These are phyloP conservation scores for Ettlia oleoabundans DNA, from an alignment of 139 green algal species.

Conservation along the genomic window DNA sequence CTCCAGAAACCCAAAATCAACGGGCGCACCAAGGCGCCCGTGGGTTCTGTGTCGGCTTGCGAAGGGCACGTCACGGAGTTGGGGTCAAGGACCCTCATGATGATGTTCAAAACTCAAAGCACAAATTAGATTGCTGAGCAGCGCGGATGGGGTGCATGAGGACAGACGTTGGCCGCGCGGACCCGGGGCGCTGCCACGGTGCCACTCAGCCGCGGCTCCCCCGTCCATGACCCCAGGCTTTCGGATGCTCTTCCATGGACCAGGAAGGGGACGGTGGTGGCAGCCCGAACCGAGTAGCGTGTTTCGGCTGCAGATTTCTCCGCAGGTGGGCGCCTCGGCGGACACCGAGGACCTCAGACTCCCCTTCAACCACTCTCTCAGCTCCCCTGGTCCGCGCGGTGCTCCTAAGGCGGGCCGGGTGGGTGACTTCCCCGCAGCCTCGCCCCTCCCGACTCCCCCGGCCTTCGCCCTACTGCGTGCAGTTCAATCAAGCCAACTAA, in stretches of 20 bases:
- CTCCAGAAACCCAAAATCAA: too few species aligned
- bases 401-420: not conserved
- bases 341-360: too few species aligned
- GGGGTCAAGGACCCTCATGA: too few species aligned
- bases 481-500: constrained; percentile 14
- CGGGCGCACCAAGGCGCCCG: too few species aligned
- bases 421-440: not conserved
- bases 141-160: too few species aligned
- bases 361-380: too few species aligned
- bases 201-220: too few species aligned
- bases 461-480: not conserved
- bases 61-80: too few species aligned
- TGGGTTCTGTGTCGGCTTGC: too few species aligned
- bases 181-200: not conserved
- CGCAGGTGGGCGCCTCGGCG: not conserved
- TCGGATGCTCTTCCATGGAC: constrained; percentile 9
- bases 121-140: too few species aligned
- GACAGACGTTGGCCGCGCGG: too few species aligned
- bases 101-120: too few species aligned
- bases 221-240: not conserved
- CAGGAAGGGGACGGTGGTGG: not conserved
- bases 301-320: constrained; percentile 28
- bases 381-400: not conserved
- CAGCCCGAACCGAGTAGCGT: not conserved
- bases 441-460: not conserved